Evolutionary conservation across 306 rosid species (phyloP).

Genomic region (Cicer judaicum): DNA sequence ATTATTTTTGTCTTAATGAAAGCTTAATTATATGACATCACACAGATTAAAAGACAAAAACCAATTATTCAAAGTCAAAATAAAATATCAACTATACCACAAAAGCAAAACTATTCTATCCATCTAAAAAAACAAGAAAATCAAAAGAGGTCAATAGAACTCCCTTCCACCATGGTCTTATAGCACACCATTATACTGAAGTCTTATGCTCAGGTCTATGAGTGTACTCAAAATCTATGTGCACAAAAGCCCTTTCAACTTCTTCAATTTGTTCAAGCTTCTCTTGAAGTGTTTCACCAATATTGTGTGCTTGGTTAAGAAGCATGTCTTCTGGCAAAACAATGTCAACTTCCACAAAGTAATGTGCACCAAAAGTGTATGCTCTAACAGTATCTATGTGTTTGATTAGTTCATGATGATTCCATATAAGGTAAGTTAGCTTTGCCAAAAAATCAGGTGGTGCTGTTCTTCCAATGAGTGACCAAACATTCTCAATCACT

Average conservation of each 20-base stretch:
- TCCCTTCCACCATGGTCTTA: background rate
- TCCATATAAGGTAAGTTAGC: constrained; percentile 79
- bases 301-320: constrained; percentile 71
- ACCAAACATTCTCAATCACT: constrained; percentile 73
- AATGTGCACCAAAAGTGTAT: constrained; percentile 72
- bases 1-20: background rate
- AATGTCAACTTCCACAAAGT: constrained; percentile 88
- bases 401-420: constrained; percentile 73
- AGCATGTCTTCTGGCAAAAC: constrained; percentile 75
- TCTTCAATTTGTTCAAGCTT: constrained; percentile 77
- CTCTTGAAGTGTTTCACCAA: constrained; percentile 80
- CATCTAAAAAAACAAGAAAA: too few relatives aligned
- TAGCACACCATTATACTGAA: constrained; percentile 52
- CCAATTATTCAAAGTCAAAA: too few relatives aligned
- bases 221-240: constrained; percentile 74
- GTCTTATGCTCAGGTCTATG: constrained; percentile 81
- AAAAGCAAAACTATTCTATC: too few relatives aligned
- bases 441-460: constrained; percentile 79
- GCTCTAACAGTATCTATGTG: constrained; percentile 91
- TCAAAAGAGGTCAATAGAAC: background rate
- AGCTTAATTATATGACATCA: constrained; percentile 19
- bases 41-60: background rate
- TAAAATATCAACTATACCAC: background rate
- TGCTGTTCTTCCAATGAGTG: constrained; percentile 77
- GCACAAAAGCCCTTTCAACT: constrained; percentile 90